These are phyloP conservation scores for Brassica cretica DNA, from an alignment of 345 rosid genomes.

Conservation along the genomic window DNA sequence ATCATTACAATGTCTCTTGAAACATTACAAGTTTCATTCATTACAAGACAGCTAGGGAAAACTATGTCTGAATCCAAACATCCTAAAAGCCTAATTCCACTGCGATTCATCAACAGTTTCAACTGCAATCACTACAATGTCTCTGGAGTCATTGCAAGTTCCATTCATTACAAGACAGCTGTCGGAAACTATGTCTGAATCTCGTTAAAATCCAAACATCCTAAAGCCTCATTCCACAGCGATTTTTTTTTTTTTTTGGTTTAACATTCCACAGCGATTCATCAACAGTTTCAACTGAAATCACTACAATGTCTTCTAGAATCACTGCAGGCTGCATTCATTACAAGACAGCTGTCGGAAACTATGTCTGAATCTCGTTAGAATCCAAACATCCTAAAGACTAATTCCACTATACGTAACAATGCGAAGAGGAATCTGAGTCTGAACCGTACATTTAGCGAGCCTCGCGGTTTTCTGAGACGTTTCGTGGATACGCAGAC, in stretches of 20 bases:
- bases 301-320: not conserved
- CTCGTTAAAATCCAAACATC: not conserved
- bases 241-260: no score
- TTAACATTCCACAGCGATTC: no score
- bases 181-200: not conserved
- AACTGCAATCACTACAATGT: no score
- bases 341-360: conserved; percentile 7
- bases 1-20: conserved; percentile 2
- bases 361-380: not conserved
- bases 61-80: not conserved
- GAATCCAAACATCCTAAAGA: not conserved
- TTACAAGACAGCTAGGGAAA: conserved; percentile 8
- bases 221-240: not conserved
- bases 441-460: conserved; percentile 52
- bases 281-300: no score
- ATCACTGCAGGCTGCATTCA: not conserved
- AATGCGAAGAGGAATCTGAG: no score
- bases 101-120: no score
- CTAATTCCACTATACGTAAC: not conserved
- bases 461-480: conserved; percentile 72
- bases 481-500: conserved; percentile 65
- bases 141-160: not conserved
- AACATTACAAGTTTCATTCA: not conserved
- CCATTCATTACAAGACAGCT: conserved; percentile 1
- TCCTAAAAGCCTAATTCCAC: not conserved